Conservation (phyloP, 2,329 filamentous ascomycete genomes). For the Cladosporium sp. region DNA sequence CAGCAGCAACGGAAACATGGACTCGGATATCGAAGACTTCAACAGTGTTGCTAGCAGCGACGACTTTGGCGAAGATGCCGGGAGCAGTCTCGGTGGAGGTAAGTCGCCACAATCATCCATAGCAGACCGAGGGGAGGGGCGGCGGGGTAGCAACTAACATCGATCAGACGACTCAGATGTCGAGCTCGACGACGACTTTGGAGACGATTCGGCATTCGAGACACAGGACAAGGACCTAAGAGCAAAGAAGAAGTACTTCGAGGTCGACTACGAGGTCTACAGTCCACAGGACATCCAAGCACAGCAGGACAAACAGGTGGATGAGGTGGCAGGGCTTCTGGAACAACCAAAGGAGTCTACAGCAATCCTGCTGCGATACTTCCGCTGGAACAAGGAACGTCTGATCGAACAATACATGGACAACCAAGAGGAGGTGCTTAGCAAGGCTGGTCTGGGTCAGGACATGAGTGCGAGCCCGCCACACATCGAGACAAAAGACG, state of each 20-base stretch:
- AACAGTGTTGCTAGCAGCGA: conserved; percentile 82
- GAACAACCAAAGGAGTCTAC: conserved; percentile 86
- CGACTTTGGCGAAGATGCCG: conserved; percentile 65
- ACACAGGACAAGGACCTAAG: conserved; percentile 71
- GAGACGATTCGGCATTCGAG: conserved; percentile 60
- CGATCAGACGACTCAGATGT: conserved; percentile 49
- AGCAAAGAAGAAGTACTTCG: conserved; percentile 72
- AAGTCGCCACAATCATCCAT: conserved; percentile 21
- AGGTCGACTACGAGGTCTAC: conserved; percentile 82
- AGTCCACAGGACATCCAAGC: conserved; percentile 77
- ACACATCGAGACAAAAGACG: conserved; percentile 68
- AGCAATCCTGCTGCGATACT: conserved; percentile 84
- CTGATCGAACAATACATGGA: conserved; percentile 98
- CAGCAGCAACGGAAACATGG: conserved; percentile 58
- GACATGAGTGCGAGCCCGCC: conserved; percentile 59
- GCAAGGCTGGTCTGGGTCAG: conserved; percentile 77
- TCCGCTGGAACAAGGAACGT: conserved; percentile 94
- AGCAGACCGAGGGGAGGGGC: neutral
- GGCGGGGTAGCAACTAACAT: conserved; percentile 21
- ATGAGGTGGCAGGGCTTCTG: conserved; percentile 88
- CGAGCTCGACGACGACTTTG: conserved; percentile 59
- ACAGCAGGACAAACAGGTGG: conserved; percentile 82
- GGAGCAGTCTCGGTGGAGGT: conserved; percentile 63
- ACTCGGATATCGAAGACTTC: conserved; percentile 86
- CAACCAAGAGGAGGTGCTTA: conserved; percentile 72